Evolutionary conservation across 805 yeast species (phyloP).

Genomic region (Kuraishia piskuri): DNA sequence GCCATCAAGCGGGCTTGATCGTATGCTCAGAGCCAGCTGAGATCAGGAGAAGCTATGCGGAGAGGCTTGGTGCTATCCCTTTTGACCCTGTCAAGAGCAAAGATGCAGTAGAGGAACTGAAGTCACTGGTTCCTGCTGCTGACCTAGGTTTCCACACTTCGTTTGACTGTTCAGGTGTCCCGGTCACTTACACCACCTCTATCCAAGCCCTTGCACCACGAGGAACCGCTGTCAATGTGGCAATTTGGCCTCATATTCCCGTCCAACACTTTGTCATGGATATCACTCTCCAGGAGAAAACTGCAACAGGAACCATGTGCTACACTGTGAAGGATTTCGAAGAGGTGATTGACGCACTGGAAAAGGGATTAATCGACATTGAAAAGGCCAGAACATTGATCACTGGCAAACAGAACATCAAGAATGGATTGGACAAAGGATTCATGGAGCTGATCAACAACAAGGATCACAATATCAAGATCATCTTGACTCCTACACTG

Average conservation of each 20-base stretch:
- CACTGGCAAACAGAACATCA: constrained; percentile 42
- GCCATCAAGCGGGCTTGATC: constrained; percentile 36
- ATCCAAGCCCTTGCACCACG: constrained; percentile 39
- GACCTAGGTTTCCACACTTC: constrained; percentile 39
- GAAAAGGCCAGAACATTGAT: constrained; percentile 38
- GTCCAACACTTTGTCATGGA: constrained; percentile 46
- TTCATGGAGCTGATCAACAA: constrained; percentile 39
- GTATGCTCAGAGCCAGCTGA: constrained; percentile 56
- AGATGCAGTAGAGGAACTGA: constrained; percentile 27
- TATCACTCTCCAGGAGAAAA: constrained; percentile 45
- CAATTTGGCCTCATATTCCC: constrained; percentile 52
- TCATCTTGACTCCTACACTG: constrained; percentile 39
- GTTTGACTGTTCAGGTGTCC: constrained; percentile 49
- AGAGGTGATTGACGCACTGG: constrained; percentile 44
- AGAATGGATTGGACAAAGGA: constrained; percentile 46
- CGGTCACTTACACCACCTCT: constrained; percentile 43
- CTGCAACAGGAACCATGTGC: constrained; percentile 53
- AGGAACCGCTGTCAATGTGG: constrained; percentile 56
- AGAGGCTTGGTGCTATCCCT: constrained; percentile 34
- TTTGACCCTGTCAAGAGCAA: constrained; percentile 41
- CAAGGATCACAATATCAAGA: constrained; percentile 48
- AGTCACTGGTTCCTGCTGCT: constrained; percentile 27
- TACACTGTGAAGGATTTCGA: constrained; percentile 49
- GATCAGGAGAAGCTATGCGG: constrained; percentile 54
- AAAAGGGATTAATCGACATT: constrained; percentile 33